Conservation (phyloP, 2,329 filamentous ascomycete genomes). For the Nannizziopsis arthrosporioides region DNA sequence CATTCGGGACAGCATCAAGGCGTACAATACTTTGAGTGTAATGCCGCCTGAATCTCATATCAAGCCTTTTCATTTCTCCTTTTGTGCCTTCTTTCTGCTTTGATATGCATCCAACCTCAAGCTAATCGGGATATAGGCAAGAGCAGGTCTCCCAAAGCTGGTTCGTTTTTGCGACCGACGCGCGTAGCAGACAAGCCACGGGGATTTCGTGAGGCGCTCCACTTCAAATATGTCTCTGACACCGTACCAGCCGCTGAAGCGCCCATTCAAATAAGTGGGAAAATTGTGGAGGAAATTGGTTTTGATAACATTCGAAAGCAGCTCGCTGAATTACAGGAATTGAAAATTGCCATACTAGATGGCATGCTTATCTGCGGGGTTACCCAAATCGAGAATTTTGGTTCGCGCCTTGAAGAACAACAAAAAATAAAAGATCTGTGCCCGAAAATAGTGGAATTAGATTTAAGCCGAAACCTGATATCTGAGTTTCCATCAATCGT, state of each 20-base stretch:
- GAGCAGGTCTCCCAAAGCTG: slow-evolving; percentile 55
- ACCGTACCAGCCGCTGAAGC: slow-evolving; percentile 19
- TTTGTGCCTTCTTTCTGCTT: too few species aligned
- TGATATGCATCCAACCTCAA: background rate
- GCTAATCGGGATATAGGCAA: slow-evolving; percentile 38
- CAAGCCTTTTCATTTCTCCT: too few species aligned
- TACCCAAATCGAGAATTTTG: slow-evolving; percentile 19
- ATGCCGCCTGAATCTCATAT: background rate
- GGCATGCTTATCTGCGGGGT: slow-evolving; percentile 49
- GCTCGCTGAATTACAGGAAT: slow-evolving; percentile 62
- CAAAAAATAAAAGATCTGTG: slow-evolving; percentile 45
- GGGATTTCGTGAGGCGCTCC: slow-evolving; percentile 68
- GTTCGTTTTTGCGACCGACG: slow-evolving; percentile 74
- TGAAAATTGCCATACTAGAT: slow-evolving; percentile 74
- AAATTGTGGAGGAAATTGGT: slow-evolving; percentile 84
- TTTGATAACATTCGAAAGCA: slow-evolving; percentile 83
- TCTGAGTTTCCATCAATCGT: slow-evolving; percentile 54
- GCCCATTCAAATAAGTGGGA: slow-evolving; percentile 61
- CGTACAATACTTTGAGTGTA: slow-evolving; percentile 72
- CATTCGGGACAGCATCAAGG: slow-evolving; percentile 77
- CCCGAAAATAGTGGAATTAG: slow-evolving; percentile 57
- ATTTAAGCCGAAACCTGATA: slow-evolving; percentile 76
- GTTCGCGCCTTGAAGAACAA: slow-evolving; percentile 21
- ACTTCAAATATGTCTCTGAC: slow-evolving; percentile 69
- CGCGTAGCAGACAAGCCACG: slow-evolving; percentile 56